These are phyloP conservation scores for Aspergillus pseudoviridinutans DNA, from an alignment of 2,329 filamentous ascomycete species.

Conservation along the genomic window DNA sequence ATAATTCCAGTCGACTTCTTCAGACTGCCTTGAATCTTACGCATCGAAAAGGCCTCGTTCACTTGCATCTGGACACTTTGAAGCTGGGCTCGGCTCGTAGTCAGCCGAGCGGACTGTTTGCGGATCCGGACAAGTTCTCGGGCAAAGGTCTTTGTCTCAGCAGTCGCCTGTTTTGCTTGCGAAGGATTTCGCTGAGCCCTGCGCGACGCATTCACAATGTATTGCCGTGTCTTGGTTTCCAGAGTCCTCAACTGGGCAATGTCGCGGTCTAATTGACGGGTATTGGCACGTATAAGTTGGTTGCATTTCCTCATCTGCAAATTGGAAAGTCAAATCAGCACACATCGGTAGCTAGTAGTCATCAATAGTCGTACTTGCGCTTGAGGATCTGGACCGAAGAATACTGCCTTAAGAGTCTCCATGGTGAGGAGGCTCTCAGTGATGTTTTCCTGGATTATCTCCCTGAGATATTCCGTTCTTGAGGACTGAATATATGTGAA, in stretches of 20 bases:
- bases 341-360: neutral
- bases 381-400: conserved; percentile 89
- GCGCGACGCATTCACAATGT: conserved; percentile 77
- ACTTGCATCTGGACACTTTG: conserved; percentile 96
- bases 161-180: conserved; percentile 71
- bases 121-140: conserved; percentile 80
- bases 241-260: conserved; percentile 72
- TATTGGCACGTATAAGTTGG: conserved; percentile 79
- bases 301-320: conserved; percentile 91
- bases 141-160: conserved; percentile 84
- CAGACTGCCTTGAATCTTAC: conserved; percentile 93
- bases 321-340: neutral
- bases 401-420: conserved; percentile 82
- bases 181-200: conserved; percentile 76
- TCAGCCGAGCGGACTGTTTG: conserved; percentile 67
- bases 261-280: conserved; percentile 91
- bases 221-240: conserved; percentile 78
- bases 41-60: conserved; percentile 89
- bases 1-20: conserved; percentile 84
- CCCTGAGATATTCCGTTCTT: neutral
- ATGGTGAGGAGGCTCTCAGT: conserved; percentile 48
- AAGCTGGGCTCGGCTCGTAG: conserved; percentile 87
- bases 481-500: neutral
- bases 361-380: conserved; percentile 65
- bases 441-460: neutral